Base-by-base conservation (phyloP, 2,329 filamentous ascomycete species). In the Furcasterigmium furcatum region DNA sequence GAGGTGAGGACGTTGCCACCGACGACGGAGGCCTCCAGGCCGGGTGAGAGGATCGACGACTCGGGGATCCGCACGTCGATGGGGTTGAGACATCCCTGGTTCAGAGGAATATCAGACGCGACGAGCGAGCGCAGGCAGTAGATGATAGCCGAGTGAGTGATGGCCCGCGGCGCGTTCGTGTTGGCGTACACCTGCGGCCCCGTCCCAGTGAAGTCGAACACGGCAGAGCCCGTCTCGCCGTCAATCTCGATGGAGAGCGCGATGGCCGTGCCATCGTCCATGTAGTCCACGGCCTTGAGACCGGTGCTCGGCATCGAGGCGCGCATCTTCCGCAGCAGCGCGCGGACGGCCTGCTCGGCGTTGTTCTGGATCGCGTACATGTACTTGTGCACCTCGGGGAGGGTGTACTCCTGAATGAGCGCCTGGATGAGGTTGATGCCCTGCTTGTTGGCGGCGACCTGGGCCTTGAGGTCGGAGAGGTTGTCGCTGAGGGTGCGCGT, bases 71-170 rank as follows among this genome's bases (percentile, higher is more conserved):
- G 73, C 58, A 94, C 85, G 44, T 82, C 76, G 55, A 94, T 87
- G 1, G 89, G 88, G 42, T 80, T 80, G 4, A 94, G 72, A 52
- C 89, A 95, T 52, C 89, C 89, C 66, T 95, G 89, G 67, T 95
- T 95, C 4, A 95, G 76, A 0, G 89, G 90, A 13, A 95, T 91
- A 54, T 92, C 87, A 91, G 65, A 91, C 91, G 2, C 87, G 77
- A 52, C 88, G 81, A 30, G 79, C 83, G 56, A 95, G 60, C 90
- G 85, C 90, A 47, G 95, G 76, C 0, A 57, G 84, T 88, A 38
- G 82, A 62, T 62, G 21, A 61, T 50, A n/a, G 59, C 60, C 18
- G 60, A 62, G 47, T 62, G 57, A 3, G 58, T 61, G 29, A 62
- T 61, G 13, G 59, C 57, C 14, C 55, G 55, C 1, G 60, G 60